phyloP scores from a whole-genome alignment of 148 eudicot genomes.

The Agrostemma githago region DNA sequence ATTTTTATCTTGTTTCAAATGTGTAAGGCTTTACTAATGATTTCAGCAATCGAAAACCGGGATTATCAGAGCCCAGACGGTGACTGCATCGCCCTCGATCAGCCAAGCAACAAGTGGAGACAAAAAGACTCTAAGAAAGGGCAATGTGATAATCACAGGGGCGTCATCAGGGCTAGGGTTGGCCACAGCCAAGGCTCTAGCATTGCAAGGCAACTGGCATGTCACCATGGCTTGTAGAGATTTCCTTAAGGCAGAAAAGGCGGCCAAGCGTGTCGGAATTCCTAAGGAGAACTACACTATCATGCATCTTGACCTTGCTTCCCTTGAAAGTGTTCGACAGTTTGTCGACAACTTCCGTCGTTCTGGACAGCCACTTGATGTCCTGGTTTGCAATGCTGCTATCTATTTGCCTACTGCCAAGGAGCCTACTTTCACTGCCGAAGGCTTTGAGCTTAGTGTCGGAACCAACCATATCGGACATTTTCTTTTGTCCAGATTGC shows the following conservation, averaged over 20 bases:
- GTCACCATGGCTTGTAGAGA: slow-evolving; percentile 87
- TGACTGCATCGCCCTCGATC: slow-evolving; percentile 47
- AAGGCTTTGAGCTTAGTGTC: slow-evolving; percentile 44
- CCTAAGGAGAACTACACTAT: slow-evolving; percentile 62
- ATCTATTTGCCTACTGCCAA: slow-evolving; percentile 44
- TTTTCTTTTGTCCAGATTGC: slow-evolving; percentile 39
- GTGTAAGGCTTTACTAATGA: too few relatives aligned
- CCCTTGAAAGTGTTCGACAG: slow-evolving; percentile 71
- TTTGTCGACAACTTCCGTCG: slow-evolving; percentile 59
- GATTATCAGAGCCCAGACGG: slow-evolving; percentile 50
- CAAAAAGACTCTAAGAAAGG: slow-evolving; percentile 76
- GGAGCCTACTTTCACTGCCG: slow-evolving; percentile 40
- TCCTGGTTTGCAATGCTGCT: slow-evolving; percentile 74
- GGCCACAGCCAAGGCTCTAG: slow-evolving; percentile 82
- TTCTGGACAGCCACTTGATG: slow-evolving; percentile 66
- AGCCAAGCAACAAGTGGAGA: slow-evolving; percentile 37
- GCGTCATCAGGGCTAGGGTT: slow-evolving; percentile 94
- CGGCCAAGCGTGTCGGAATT: slow-evolving; percentile 74
- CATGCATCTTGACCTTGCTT: slow-evolving; percentile 58
- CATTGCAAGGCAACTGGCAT: slow-evolving; percentile 72
- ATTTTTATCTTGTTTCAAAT: too few relatives aligned
- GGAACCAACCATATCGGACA: slow-evolving; percentile 50
- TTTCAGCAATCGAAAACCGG: slow-evolving; percentile 33
- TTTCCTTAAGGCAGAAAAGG: slow-evolving; percentile 86
- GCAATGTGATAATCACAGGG: slow-evolving; percentile 79